A percentile compares a stretch with the other conserved stretches of the same genome.
phyloP scores from a whole-genome alignment of 2,329 filamentous ascomycete genomes.

The Hypomyces perniciosus region DNA sequence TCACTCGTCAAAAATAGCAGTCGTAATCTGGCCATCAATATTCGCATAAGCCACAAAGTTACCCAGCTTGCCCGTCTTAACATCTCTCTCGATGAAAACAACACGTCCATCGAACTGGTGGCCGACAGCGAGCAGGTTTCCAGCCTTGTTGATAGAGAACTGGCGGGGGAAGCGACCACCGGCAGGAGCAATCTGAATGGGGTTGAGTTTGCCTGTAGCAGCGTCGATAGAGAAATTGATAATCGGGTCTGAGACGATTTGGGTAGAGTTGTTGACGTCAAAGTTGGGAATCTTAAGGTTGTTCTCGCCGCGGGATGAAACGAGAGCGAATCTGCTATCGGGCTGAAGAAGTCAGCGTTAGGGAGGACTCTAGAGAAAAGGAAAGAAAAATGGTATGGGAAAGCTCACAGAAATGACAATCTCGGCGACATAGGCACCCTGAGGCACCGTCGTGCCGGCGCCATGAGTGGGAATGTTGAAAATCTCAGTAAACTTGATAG shows the following conservation, averaged over 20 bases:
- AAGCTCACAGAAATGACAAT: slow-evolving; percentile 50
- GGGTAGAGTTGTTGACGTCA: slow-evolving; percentile 35
- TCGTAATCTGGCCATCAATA: slow-evolving; percentile 40
- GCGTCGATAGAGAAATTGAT: slow-evolving; percentile 54
- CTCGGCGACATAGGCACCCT: slow-evolving; percentile 46
- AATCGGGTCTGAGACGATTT: slow-evolving; percentile 56
- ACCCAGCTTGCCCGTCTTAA: slow-evolving; percentile 50
- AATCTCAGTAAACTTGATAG: slow-evolving; percentile 39
- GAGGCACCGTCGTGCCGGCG: slow-evolving; percentile 33
- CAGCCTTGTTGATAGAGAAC: slow-evolving; percentile 60
- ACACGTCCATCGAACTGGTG: slow-evolving; percentile 57
- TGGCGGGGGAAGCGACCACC: slow-evolving; percentile 62
- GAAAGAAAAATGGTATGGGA: not conserved
- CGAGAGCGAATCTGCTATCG: slow-evolving; percentile 56
- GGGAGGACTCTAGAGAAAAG: not conserved
- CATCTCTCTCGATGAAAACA: slow-evolving; percentile 55
- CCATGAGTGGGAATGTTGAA: slow-evolving; percentile 46
- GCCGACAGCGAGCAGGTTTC: slow-evolving; percentile 58
- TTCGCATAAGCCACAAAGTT: slow-evolving; percentile 37
- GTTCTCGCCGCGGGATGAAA: slow-evolving; percentile 61
- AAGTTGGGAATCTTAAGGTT: slow-evolving; percentile 43
- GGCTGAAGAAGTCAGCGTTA: slow-evolving; percentile 33
- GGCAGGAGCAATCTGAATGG: slow-evolving; percentile 53
- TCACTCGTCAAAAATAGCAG: slow-evolving; percentile 42
- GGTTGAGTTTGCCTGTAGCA: slow-evolving; percentile 47